Conservation (phyloP, 1,284 basidiomycete genomes). For the Tetrapyrgos nigripes region DNA sequence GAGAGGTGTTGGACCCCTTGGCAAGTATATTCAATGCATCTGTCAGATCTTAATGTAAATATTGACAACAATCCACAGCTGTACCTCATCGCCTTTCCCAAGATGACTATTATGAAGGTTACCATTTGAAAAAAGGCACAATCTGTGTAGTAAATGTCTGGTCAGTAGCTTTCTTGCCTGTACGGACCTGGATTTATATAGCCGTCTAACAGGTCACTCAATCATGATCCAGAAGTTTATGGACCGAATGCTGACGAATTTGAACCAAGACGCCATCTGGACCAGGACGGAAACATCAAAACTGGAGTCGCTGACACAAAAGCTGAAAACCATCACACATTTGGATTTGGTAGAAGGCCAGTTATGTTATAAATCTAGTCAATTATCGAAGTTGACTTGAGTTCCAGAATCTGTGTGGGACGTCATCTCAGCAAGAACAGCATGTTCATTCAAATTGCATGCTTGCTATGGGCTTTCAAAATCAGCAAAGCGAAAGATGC, state of each 20-base stretch:
- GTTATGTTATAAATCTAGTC: not conserved
- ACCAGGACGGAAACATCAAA: constrained; percentile 14
- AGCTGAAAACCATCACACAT: constrained; percentile 24
- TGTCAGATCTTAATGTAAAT: no score
- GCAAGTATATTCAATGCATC: constrained; percentile 12
- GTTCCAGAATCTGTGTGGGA: constrained; percentile 25
- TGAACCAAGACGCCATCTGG: constrained; percentile 19
- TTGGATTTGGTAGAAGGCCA: constrained; percentile 23
- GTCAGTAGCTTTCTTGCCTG: constrained; percentile 4
- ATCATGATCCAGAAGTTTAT: constrained; percentile 20
- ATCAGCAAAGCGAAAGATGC: constrained; percentile 1
- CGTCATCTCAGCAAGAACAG: constrained; percentile 20
- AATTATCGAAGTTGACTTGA: not conserved
- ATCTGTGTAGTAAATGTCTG: constrained; percentile 23
- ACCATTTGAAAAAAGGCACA: constrained; percentile 20
- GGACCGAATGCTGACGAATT: constrained; percentile 21
- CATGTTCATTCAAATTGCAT: constrained; percentile 20
- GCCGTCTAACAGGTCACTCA: constrained; percentile 19
- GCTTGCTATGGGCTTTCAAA: constrained; percentile 20
- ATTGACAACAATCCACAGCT: not conserved
- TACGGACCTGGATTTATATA: not conserved
- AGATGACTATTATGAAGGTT: constrained; percentile 24
- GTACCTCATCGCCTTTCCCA: constrained; percentile 14
- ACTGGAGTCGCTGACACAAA: constrained; percentile 16
- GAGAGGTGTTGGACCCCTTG: constrained; percentile 16